These are phyloP conservation scores for Terana coerulea DNA, from an alignment of 768 basidiomycete species.

Conservation along the genomic window DNA sequence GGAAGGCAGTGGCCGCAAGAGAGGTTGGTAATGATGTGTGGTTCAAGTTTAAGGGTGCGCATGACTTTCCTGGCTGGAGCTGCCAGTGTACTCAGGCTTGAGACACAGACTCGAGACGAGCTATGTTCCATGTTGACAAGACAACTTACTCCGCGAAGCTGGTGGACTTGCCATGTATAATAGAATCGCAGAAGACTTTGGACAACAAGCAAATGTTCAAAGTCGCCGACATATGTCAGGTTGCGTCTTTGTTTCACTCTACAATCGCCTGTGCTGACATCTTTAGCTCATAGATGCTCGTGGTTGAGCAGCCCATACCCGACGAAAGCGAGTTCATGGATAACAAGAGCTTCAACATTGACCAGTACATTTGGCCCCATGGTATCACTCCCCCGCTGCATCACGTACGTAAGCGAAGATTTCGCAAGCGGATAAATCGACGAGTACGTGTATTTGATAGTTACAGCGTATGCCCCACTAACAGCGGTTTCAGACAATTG, in stretches of 20 bases:
- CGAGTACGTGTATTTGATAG: slow-evolving; percentile 46
- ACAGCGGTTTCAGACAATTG: slow-evolving; percentile 65
- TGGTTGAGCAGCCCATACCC: slow-evolving; percentile 73
- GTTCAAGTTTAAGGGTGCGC: slow-evolving; percentile 95
- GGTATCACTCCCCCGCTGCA: slow-evolving; percentile 92
- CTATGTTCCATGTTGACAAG: slow-evolving; percentile 82
- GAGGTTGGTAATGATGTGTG: slow-evolving; percentile 80
- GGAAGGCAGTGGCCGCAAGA: slow-evolving; percentile 76
- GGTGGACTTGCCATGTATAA: slow-evolving; percentile 91
- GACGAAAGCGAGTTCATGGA: slow-evolving; percentile 61
- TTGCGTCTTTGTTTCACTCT: slow-evolving; percentile 26
- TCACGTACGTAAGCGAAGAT: slow-evolving; percentile 86
- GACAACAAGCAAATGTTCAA: slow-evolving; percentile 99
- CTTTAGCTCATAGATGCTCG: slow-evolving; percentile 68
- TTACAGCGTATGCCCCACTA: neutral
- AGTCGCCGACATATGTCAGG: slow-evolving; percentile 97
- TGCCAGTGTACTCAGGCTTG: neutral
- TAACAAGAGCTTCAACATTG: slow-evolving; percentile 77
- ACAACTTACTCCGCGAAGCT: slow-evolving; percentile 85
- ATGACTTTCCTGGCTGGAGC: neutral
- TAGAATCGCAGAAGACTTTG: slow-evolving; percentile 93
- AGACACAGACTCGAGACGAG: slow-evolving; percentile 78
- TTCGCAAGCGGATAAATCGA: slow-evolving; percentile 84
- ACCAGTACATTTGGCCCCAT: slow-evolving; percentile 97
- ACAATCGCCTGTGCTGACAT: slow-evolving; percentile 11